phyloP scores from a whole-genome alignment of 2,329 filamentous ascomycete genomes.

The Leptographium procerum region DNA sequence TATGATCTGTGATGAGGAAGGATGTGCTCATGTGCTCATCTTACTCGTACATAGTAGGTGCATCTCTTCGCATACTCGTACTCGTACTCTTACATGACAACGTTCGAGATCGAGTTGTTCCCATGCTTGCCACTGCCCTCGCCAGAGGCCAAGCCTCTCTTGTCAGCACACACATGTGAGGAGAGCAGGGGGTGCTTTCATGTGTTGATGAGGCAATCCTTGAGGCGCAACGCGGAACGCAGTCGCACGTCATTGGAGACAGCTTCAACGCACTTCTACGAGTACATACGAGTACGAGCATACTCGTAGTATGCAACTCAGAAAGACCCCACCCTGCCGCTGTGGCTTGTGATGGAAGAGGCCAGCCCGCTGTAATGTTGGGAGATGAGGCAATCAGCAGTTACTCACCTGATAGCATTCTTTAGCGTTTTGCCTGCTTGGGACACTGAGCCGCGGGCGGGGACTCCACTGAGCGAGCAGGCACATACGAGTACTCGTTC shows the following conservation, averaged over 20 bases:
- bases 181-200: no score
- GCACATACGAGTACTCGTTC: no score
- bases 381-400: not conserved
- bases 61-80: not conserved
- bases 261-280: no score
- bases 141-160: no score
- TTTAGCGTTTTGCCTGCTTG: not conserved
- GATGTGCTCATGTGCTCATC: not conserved
- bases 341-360: not conserved
- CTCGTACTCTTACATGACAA: no score
- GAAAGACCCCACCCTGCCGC: not conserved
- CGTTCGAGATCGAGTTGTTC: no score
- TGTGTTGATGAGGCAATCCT: not conserved
- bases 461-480: not conserved
- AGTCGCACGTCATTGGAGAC: not conserved
- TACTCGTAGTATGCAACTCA: no score
- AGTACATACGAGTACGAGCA: no score
- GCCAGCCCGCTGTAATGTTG: not conserved
- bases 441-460: not conserved
- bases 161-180: no score
- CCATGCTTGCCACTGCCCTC: no score
- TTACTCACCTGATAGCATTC: not conserved
- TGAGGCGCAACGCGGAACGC: not conserved
- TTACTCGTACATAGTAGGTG: no score
- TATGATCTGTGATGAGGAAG: not conserved